Percentiles rank a stretch among this genome's conserved stretches.
Conservation (phyloP, 2,329 filamentous ascomycete species). For the Colletotrichum musicola region DNA sequence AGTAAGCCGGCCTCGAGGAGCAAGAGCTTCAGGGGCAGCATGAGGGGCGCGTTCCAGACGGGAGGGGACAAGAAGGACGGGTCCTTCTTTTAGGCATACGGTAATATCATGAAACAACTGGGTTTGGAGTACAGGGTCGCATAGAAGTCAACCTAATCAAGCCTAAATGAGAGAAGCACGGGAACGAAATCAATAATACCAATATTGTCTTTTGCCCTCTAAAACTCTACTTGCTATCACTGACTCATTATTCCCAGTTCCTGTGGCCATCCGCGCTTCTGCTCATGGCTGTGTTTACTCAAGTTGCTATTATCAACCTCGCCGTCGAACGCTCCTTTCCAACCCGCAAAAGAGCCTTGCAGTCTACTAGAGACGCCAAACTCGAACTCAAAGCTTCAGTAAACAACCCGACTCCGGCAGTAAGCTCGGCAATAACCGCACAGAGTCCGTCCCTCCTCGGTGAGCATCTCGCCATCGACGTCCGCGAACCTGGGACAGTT, state of each 20-base stretch:
- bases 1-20: neutral
- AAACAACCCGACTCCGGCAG: neutral
- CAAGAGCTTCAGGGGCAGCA: constrained; percentile 4
- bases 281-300: too few relatives aligned
- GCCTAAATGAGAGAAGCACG: neutral
- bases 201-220: too few relatives aligned
- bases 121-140: neutral
- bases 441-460: neutral
- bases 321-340: neutral
- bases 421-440: constrained; percentile 2
- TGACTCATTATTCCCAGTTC: too few relatives aligned
- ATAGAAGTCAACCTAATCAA: neutral
- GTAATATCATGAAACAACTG: neutral
- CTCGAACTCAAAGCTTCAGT: neutral
- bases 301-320: too few relatives aligned
- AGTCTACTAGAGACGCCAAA: too few relatives aligned
- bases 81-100: neutral
- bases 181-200: too few relatives aligned
- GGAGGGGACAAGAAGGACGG: neutral
- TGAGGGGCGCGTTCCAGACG: neutral
- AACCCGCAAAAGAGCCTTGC: neutral
- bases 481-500: neutral
- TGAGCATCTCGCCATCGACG: neutral
- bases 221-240: too few relatives aligned
- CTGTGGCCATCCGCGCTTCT: too few relatives aligned